Evolutionary conservation across 2,329 filamentous ascomycete genomes (phyloP), one percentile per base, ranked within the genome.

Genomic region (Chaetomiaceae sp.): DNA sequence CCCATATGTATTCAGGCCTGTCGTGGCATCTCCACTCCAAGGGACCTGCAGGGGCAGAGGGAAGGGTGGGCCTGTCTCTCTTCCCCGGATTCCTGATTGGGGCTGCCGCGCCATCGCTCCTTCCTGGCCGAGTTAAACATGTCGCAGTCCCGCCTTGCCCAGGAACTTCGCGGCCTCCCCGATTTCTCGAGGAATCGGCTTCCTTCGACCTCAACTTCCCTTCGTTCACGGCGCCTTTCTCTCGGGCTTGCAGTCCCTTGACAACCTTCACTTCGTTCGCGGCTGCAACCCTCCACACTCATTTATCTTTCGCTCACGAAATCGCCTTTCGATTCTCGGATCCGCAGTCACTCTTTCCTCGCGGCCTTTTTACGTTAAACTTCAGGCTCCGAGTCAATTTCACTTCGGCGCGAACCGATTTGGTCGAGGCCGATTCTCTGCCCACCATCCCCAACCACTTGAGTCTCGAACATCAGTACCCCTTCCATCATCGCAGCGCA

Each of bases 41-140:
- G 15, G 34, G 9, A 8, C 3, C 19, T 12, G 19, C 34, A 40
- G 34, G 43, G 50, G 33, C 42, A 20, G 22, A 34, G 17, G 31
- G n/a, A 39, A 27, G 6, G 31, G n/a, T 46, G 53, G 53, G 43
- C 23, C 14, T 17, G 33, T 19, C 31, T 47, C 25, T 34, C 23
- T 53, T 49, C 53, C 56, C 53, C 56, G 19, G 56, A 51, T 51
- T 55, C 49, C 53, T 55, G 52, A 58, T 55, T 55, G 52, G 27
- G 55, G 40, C 42, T 47, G 40, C 44, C 19, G 40, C 34, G 11
- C 29, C 42, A 34, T 27, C 17, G 48, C 39, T 36, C 46, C 45
- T 39, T 22, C 48, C 51, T 20, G 6, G 19, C 14, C 14, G 31
- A 44, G 46, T 55, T 54, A 55, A 56, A 57, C 55, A 19, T 57